Evolutionary conservation across 768 basidiomycete genomes (phyloP), one percentile per base, ranked within the genome.

Genomic region (Trametes meyenii): DNA sequence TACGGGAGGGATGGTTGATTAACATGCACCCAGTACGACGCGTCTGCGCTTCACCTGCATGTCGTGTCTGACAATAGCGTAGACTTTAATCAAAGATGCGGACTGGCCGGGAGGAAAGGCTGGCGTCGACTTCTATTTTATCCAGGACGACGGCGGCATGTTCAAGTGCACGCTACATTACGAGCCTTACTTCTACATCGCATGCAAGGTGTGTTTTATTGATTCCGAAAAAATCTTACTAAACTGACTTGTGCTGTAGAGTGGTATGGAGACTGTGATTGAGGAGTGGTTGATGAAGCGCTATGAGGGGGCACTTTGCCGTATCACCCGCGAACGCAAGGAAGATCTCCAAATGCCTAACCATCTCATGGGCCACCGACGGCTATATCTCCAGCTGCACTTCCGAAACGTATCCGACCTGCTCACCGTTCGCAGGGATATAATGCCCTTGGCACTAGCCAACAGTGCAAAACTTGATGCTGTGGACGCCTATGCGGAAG

Each of bases 401-500:
- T 99, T 98, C 74, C 84, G 90, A 55, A 98, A 98, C 70, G 89
- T 97, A n/a, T 86, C 89, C 1, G 96, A 98, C 70, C 86, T 99
- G 8, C 85, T 97, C 55, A 69, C 85, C 1, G 93, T 98, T 36
- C 83, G 95, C 60, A 85, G 94, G 51, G 96, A 98, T 35, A 76
- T 99, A 40, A 81, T 93, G 46, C 96, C 97, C 1, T 82, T 98
- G 43, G 96, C 95, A 1, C 83, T 89, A 17, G 87, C 90, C 43
- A 99, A 99, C 64, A 84, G 90, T 59, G 90, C 94, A 4, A 97
- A 96, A 76, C 86, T 96, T 24, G 90, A 92, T 68, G 96, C 97
- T 0, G 89, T 98, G 13, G 97, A 98, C 73, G 95, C 95, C 4
- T 99, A 98, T 69, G 97, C 97, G 2, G 97, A 99, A 69, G 94